Base-by-base conservation (phyloP, 805 yeast genomes). In the Debaryomyces hansenii region DNA sequence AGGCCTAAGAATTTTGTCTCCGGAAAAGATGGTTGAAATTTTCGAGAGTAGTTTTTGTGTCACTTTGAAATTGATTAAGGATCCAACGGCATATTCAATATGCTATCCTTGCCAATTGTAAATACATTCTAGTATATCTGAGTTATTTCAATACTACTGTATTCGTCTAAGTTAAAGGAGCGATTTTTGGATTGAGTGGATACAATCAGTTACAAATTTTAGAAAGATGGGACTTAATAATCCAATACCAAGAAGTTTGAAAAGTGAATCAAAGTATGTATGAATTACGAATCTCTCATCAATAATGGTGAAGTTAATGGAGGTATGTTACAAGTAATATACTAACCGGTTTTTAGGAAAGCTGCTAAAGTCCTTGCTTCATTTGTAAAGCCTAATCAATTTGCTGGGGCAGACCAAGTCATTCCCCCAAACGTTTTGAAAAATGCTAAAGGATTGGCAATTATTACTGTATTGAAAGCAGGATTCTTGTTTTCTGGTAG, bases 401-500 rank as follows among this genome's bases (percentile, higher is more conserved):
- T 90, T 44, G 80, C 89, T 20, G 96, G 96, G 39, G 90, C 92
- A 14, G 96, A 90, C 52, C 66, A 84, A 56, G 83, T 92, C 44
- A 92, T 92, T 51, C 99, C 99, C 2, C 95, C 96, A 20, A 83
- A 83, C 24, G 83, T 92, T 2, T 76, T 92, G 49, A 83, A 86
- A 52, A 85, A 87, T 60, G 98, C 99, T 35, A 88, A 90, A 63
- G 99, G 99, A 27, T 75, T 92, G 43, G 97, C 96, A 4, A 70
- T 92, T 33, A 78, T 92, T 53, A 92, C 98, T 0, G 97, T 94
- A n/a, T 74, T 92, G 47, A 92, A 94, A 65, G 99, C 98, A 4
- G 99, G 99, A 2, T 92, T 92, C 65, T 73, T 92, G 46, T 92
- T 92, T 65, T 88, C 96, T 2, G 99, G 98, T 24, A 80, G 99